A percentile compares a stretch with the other conserved stretches of the same genome.
Evolutionary conservation across 768 basidiomycete species (phyloP).

Genomic region (Omphalotus guepiniiformis): DNA sequence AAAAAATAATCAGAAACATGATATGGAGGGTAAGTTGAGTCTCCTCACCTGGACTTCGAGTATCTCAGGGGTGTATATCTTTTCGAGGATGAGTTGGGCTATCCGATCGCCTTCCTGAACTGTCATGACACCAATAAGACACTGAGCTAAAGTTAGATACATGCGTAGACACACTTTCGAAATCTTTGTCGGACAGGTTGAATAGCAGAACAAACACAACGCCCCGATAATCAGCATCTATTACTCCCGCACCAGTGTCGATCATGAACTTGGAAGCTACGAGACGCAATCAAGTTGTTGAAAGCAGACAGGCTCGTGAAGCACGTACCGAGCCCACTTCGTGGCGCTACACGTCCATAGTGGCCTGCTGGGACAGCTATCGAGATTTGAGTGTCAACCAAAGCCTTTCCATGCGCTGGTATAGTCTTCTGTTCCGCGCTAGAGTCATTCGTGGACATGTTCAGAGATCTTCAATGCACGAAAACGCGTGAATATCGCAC

Average conservation of each 20-base stretch:
- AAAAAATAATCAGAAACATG: constrained; percentile 7
- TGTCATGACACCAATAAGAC: constrained; percentile 23
- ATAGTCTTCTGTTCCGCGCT: constrained; percentile 85
- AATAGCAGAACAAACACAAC: constrained; percentile 87
- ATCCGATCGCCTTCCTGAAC: constrained; percentile 94
- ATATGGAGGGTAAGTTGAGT: neutral
- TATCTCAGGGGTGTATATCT: constrained; percentile 81
- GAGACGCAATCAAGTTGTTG: neutral
- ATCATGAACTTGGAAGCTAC: constrained; percentile 96
- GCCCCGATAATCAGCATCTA: constrained; percentile 96
- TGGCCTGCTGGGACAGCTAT: constrained; percentile 92
- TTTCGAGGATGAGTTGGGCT: constrained; percentile 92
- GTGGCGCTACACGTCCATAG: constrained; percentile 94
- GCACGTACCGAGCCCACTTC: constrained; percentile 85
- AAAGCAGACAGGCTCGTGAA: neutral
- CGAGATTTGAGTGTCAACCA: constrained; percentile 88
- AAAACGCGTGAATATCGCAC: constrained; percentile 33
- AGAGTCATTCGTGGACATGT: constrained; percentile 5
- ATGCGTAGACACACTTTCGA: constrained; percentile 52
- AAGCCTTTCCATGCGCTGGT: constrained; percentile 87
- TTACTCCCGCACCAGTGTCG: constrained; percentile 95
- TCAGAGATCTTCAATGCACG: constrained; percentile 2
- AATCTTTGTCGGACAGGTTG: constrained; percentile 89
- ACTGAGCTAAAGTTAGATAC: neutral
- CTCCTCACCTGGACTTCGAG: constrained; percentile 76